Percentiles rank a stretch among this genome's conserved stretches.
phyloP scores from a whole-genome alignment of 176 grass and related monocot species.

The Aegilops bicornis region DNA sequence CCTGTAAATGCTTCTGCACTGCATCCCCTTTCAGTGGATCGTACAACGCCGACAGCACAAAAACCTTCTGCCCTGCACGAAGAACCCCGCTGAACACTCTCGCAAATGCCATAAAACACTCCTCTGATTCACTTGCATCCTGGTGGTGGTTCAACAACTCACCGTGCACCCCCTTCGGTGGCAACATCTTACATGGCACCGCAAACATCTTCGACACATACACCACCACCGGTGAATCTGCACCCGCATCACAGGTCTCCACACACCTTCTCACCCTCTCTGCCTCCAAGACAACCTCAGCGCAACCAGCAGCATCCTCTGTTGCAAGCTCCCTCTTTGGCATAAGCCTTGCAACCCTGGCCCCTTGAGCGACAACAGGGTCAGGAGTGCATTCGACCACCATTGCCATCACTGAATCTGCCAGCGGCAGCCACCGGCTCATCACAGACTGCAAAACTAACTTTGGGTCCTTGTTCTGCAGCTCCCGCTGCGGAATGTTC shows the following conservation, averaged over 20 bases:
- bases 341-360: constrained; percentile 66
- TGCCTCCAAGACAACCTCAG: constrained; percentile 55
- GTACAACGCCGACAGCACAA: constrained; percentile 79
- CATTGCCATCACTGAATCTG: constrained; percentile 80
- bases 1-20: constrained; percentile 75
- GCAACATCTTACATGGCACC: constrained; percentile 66
- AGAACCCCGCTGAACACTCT: constrained; percentile 88
- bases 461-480: constrained; percentile 81
- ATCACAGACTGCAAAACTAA: constrained; percentile 75
- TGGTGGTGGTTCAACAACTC: constrained; percentile 52
- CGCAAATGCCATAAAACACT: constrained; percentile 91
- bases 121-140: constrained; percentile 52
- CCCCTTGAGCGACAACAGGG: constrained; percentile 56
- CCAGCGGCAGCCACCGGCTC: constrained; percentile 80
- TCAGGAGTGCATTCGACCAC: constrained; percentile 82
- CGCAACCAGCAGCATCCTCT: constrained; percentile 29
- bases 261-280: constrained; percentile 78
- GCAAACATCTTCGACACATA: constrained; percentile 98
- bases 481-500: constrained; percentile 38
- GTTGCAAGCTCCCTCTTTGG: constrained; percentile 61
- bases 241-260: constrained; percentile 50
- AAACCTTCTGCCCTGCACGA: constrained; percentile 72
- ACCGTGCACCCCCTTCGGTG: constrained; percentile 52
- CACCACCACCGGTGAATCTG: constrained; percentile 65
- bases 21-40: constrained; percentile 73